Evolutionary conservation across 208 protist species (phyloP).

Genomic region (Leishmania tropica): DNA sequence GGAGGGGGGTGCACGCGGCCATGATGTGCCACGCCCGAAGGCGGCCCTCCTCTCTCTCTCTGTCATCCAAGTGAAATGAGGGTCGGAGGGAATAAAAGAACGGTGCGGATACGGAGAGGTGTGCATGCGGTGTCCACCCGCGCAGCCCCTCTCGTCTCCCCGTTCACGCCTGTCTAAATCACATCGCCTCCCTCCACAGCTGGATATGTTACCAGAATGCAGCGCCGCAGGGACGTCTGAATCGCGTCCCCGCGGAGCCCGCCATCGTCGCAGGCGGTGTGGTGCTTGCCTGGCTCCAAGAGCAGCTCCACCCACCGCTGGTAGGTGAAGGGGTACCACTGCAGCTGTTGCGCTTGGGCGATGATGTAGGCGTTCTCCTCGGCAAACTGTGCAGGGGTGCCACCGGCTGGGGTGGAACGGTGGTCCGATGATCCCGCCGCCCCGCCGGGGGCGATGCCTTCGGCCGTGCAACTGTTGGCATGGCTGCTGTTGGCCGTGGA

Average conservation of each 20-base stretch:
- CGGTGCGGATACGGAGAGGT: neutral
- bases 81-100: too few relatives aligned
- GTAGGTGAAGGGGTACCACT: conserved; percentile 74
- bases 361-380: conserved; percentile 86
- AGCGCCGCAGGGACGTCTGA: conserved; percentile 72
- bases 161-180: neutral
- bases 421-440: neutral
- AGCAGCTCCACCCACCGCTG: conserved; percentile 79
- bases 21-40: neutral
- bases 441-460: neutral
- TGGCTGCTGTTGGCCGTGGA: neutral
- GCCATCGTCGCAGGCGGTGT: conserved; percentile 31
- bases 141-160: neutral
- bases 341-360: conserved; percentile 65
- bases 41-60: neutral
- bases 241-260: conserved; percentile 64
- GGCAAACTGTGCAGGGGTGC: conserved; percentile 54
- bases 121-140: neutral
- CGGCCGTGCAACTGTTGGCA: neutral
- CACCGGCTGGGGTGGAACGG: conserved; percentile 30
- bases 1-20: too few relatives aligned
- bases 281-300: conserved; percentile 43
- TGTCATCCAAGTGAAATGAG: neutral
- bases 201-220: conserved; percentile 71
- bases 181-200: conserved; percentile 26